Conservation (phyloP, 257 asterid species). For the Craterostigma plantagineum region DNA sequence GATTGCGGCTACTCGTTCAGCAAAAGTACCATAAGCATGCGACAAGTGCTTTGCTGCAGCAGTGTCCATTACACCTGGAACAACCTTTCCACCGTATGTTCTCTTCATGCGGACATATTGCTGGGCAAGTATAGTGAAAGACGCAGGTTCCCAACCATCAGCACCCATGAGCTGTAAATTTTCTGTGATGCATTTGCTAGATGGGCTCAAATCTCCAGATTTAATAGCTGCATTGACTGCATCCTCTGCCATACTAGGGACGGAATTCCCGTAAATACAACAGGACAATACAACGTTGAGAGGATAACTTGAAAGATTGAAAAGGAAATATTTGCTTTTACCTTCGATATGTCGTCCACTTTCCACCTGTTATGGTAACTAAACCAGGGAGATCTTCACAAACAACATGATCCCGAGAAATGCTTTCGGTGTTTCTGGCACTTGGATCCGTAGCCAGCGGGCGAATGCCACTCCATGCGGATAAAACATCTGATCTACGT, state of each 20-base stretch:
- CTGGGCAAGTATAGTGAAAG: slow-evolving; percentile 74
- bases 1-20: slow-evolving; percentile 81
- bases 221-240: slow-evolving; percentile 76
- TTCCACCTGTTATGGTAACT: slow-evolving; percentile 94
- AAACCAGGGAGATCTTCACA: slow-evolving; percentile 83
- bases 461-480: slow-evolving; percentile 99
- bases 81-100: slow-evolving; percentile 60
- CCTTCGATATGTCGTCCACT: slow-evolving; percentile 99
- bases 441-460: slow-evolving; percentile 90
- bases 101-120: slow-evolving; percentile 77
- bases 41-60: slow-evolving; percentile 86
- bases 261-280: slow-evolving; percentile 13
- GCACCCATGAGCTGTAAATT: slow-evolving; percentile 73
- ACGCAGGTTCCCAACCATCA: slow-evolving; percentile 94
- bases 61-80: slow-evolving; percentile 95
- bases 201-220: slow-evolving; percentile 67
- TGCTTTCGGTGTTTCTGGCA: slow-evolving; percentile 78
- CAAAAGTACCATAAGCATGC: slow-evolving; percentile 71
- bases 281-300: too few species aligned
- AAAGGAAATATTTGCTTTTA: slow-evolving; percentile 14
- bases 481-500: slow-evolving; percentile 73
- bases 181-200: slow-evolving; percentile 47
- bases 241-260: slow-evolving; percentile 99
- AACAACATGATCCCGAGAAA: slow-evolving; percentile 89
- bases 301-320: slow-evolving; percentile 5